Evolutionary conservation across 2,329 filamentous ascomycete genomes (phyloP).

Genomic region (Lachnellula hyalina): DNA sequence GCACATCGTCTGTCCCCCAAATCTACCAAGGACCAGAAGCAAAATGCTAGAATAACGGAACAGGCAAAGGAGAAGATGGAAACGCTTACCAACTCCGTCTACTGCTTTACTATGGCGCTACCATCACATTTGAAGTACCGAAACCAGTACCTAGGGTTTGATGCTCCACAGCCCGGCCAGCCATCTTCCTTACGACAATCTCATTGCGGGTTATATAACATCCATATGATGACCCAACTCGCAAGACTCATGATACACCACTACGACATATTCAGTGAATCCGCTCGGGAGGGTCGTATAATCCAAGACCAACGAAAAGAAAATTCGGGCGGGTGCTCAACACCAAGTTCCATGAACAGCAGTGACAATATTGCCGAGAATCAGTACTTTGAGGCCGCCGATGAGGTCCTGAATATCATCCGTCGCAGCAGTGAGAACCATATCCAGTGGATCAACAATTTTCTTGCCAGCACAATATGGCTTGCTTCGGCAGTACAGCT

Average conservation of each 20-base stretch:
- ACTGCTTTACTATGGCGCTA: slow-evolving; percentile 11
- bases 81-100: slow-evolving; percentile 10
- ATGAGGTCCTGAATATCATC: slow-evolving; percentile 1
- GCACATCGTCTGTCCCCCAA: too few relatives aligned
- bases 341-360: too few relatives aligned
- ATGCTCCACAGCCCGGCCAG: neutral
- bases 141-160: slow-evolving; percentile 9
- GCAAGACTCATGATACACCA: slow-evolving; percentile 18
- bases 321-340: too few relatives aligned
- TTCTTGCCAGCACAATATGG: slow-evolving; percentile 11
- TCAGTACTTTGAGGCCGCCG: slow-evolving; percentile 7
- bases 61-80: neutral
- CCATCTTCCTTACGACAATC: too few relatives aligned
- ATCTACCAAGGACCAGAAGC: too few relatives aligned
- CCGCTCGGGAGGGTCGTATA: too few relatives aligned
- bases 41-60: too few relatives aligned
- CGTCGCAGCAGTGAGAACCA: slow-evolving; percentile 1
- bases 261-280: slow-evolving; percentile 8
- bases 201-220: slow-evolving; percentile 8
- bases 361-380: neutral
- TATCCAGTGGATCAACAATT: slow-evolving; percentile 5
- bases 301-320: too few relatives aligned
- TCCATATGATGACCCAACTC: slow-evolving; percentile 17
- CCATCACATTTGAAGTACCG: slow-evolving; percentile 5
- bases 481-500: slow-evolving; percentile 8